Evolutionary conservation across 345 rosid species (phyloP).

Genomic region (Gossypium ekmanianum): DNA sequence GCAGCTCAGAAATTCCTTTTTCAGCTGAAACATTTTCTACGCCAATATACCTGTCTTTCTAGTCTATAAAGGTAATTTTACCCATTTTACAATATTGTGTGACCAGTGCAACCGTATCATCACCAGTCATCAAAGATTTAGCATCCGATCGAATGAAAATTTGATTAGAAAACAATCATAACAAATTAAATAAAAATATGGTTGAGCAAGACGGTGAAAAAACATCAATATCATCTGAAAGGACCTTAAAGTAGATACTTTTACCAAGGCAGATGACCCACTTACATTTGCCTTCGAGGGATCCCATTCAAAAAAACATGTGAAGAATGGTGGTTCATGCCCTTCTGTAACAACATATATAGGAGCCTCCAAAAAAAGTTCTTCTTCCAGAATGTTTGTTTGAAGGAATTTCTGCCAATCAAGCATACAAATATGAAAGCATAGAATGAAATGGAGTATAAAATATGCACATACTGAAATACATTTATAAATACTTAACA

Average conservation of each 20-base stretch:
- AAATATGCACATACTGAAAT: not conserved
- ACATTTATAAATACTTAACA: not conserved
- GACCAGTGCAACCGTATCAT: not conserved
- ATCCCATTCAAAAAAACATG: conserved; percentile 74
- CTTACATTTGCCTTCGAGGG: conserved; percentile 68
- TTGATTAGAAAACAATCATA: not conserved
- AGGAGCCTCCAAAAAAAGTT: conserved; percentile 51
- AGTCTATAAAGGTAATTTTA: not conserved
- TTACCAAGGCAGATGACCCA: not conserved
- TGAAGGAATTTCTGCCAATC: conserved; percentile 23
- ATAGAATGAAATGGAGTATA: not conserved
- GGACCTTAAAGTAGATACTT: not conserved
- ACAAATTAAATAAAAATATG: not conserved
- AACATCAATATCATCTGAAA: not conserved
- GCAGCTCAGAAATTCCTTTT: not conserved
- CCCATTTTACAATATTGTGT: not conserved
- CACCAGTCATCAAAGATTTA: not conserved
- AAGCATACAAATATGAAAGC: conserved; percentile 31
- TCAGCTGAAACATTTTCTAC: not conserved
- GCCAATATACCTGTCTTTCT: not conserved
- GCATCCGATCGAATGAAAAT: not conserved
- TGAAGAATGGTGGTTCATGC: conserved; percentile 71
- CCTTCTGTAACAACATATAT: conserved; percentile 70
- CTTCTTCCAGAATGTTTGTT: conserved; percentile 41
- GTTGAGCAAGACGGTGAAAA: not conserved